Conservation (phyloP, 2,329 filamentous ascomycete genomes). For the Ophiostoma ips region DNA sequence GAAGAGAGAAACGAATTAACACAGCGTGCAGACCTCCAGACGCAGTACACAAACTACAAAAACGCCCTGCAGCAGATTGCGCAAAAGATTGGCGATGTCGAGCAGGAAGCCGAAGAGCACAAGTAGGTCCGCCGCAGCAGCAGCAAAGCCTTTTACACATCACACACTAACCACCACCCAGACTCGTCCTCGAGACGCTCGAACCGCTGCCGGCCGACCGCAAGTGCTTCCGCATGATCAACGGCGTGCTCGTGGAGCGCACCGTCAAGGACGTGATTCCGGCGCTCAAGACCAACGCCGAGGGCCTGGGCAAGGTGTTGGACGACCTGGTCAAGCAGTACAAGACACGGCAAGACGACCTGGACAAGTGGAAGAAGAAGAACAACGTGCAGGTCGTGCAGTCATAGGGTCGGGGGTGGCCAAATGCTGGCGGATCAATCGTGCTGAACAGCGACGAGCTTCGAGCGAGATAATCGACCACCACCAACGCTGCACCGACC, state of each 20-base stretch:
- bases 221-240: slow-evolving; percentile 98
- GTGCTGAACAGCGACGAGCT: too few species aligned
- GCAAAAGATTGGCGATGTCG: slow-evolving; percentile 92
- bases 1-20: not conserved
- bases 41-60: slow-evolving; percentile 66
- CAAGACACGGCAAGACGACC: slow-evolving; percentile 82
- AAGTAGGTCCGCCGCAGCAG: slow-evolving; percentile 50
- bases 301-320: slow-evolving; percentile 84
- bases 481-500: too few species aligned
- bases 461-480: too few species aligned
- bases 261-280: slow-evolving; percentile 89
- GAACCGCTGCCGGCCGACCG: slow-evolving; percentile 68
- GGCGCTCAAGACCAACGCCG: slow-evolving; percentile 81
- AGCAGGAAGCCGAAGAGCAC: slow-evolving; percentile 95
- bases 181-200: slow-evolving; percentile 87
- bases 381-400: slow-evolving; percentile 81
- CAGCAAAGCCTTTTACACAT: not conserved
- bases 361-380: slow-evolving; percentile 98
- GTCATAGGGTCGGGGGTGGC: slow-evolving; percentile 45
- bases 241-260: slow-evolving; percentile 86
- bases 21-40: slow-evolving; percentile 52
- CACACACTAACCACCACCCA: slow-evolving; percentile 23
- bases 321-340: slow-evolving; percentile 95
- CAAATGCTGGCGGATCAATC: too few species aligned
- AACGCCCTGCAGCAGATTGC: slow-evolving; percentile 79